Percentiles rank a stretch among this genome's conserved stretches.
Evolutionary conservation across 1,284 basidiomycete genomes (phyloP).

Genomic region (Moesziomyces sp.): DNA sequence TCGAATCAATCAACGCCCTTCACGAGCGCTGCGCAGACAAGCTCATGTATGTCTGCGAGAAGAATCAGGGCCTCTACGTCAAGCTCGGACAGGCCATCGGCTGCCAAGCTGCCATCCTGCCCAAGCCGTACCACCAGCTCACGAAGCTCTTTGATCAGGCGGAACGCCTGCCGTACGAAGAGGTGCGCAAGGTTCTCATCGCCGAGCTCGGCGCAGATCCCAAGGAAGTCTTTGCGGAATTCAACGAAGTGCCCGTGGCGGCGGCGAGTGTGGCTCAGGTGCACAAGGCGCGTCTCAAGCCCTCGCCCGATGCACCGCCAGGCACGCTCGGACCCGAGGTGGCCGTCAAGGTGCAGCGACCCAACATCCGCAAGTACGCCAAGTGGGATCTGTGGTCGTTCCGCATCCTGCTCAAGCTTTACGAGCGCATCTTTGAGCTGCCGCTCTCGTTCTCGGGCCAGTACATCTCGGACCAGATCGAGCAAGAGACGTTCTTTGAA

Average conservation of each 20-base stretch:
- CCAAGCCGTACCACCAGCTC: constrained; percentile 59
- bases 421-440: constrained; percentile 59
- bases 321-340: constrained; percentile 43
- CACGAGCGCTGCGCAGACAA: constrained; percentile 58
- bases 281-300: constrained; percentile 52
- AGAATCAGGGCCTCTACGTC: constrained; percentile 59
- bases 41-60: constrained; percentile 57
- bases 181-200: constrained; percentile 50
- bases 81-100: constrained; percentile 63
- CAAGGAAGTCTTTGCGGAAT: constrained; percentile 49
- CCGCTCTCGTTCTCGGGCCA: constrained; percentile 52
- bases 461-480: constrained; percentile 62
- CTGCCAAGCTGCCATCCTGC: constrained; percentile 55
- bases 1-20: constrained; percentile 52
- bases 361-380: constrained; percentile 58
- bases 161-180: constrained; percentile 42
- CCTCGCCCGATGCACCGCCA: constrained; percentile 6
- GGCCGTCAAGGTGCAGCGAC: constrained; percentile 62
- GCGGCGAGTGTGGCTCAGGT: constrained; percentile 62
- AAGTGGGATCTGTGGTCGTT: constrained; percentile 60
- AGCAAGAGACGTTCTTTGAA: constrained; percentile 58
- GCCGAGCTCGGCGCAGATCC: constrained; percentile 50
- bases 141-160: constrained; percentile 62
- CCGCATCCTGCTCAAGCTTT: constrained; percentile 53
- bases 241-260: constrained; percentile 53